phyloP scores from a whole-genome alignment of 1,139 yeast species.

The Yamadazyma sp. region DNA sequence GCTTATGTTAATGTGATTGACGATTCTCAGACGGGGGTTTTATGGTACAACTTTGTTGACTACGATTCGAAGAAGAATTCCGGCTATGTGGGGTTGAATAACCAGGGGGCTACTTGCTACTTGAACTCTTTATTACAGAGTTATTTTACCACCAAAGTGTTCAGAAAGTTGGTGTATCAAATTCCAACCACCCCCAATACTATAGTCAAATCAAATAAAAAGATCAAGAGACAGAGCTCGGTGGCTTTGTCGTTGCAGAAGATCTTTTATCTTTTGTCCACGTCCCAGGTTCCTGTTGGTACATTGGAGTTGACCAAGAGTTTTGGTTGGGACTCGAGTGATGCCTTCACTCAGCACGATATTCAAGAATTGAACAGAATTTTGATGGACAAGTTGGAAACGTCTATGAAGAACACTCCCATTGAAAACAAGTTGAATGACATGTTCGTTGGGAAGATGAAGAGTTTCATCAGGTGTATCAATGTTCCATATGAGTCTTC shows the following conservation, averaged over 20 bases:
- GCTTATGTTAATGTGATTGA: slow-evolving; percentile 75
- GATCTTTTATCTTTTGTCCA: slow-evolving; percentile 75
- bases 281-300: slow-evolving; percentile 73
- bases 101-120: slow-evolving; percentile 98
- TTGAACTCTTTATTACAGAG: slow-evolving; percentile 89
- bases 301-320: slow-evolving; percentile 86
- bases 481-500: slow-evolving; percentile 95
- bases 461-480: slow-evolving; percentile 87
- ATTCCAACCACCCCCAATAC: slow-evolving; percentile 67
- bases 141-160: slow-evolving; percentile 78
- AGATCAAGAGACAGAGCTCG: slow-evolving; percentile 29
- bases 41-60: slow-evolving; percentile 85
- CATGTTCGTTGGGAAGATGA: slow-evolving; percentile 95
- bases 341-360: slow-evolving; percentile 97
- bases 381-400: slow-evolving; percentile 89
- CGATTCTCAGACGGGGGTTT: slow-evolving; percentile 86
- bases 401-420: slow-evolving; percentile 85
- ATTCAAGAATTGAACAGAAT: slow-evolving; percentile 96
- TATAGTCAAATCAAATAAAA: slow-evolving; percentile 32
- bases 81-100: slow-evolving; percentile 88
- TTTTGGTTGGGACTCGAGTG: slow-evolving; percentile 96
- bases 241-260: slow-evolving; percentile 88
- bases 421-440: slow-evolving; percentile 81
- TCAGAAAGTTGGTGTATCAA: slow-evolving; percentile 82
- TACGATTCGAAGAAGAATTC: slow-evolving; percentile 87